Percentiles rank a stretch among this genome's conserved stretches.
phyloP scores from a whole-genome alignment of 2,329 filamentous ascomycete species.

The Nemania sp. region DNA sequence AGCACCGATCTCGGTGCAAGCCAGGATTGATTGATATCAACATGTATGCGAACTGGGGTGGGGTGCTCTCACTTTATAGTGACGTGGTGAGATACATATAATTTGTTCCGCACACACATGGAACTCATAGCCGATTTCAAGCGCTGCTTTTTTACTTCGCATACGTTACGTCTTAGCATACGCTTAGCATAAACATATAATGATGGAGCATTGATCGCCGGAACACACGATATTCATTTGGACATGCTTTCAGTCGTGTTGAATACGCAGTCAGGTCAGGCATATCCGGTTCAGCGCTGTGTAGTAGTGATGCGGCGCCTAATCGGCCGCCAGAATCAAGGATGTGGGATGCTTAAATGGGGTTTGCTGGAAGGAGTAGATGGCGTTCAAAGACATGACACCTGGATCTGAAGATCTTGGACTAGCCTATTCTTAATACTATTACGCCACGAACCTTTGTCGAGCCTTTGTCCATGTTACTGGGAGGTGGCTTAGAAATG shows the following conservation, averaged over 20 bases:
- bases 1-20: slow-evolving; percentile 19
- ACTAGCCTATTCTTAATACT: too few species aligned
- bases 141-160: slow-evolving; percentile 3
- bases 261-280: neutral
- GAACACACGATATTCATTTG: too few species aligned
- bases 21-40: slow-evolving; percentile 14
- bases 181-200: slow-evolving; percentile 6
- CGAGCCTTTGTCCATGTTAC: too few species aligned
- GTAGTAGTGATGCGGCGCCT: neutral
- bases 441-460: too few species aligned
- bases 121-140: neutral
- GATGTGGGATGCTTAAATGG: too few species aligned
- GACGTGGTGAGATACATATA: slow-evolving; percentile 1
- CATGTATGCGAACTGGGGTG: neutral
- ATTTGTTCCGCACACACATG: neutral
- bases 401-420: too few species aligned
- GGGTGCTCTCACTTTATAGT: slow-evolving; percentile 1
- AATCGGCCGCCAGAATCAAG: too few species aligned
- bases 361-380: too few species aligned
- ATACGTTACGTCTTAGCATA: neutral
- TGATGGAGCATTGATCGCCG: slow-evolving; percentile 12
- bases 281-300: neutral
- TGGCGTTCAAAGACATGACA: too few species aligned
- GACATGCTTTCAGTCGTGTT: neutral
- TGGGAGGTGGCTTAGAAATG: too few species aligned